These are phyloP conservation scores for Aureobasidium pullulans DNA, from an alignment of 2,329 filamentous ascomycete species.

Conservation along the genomic window DNA sequence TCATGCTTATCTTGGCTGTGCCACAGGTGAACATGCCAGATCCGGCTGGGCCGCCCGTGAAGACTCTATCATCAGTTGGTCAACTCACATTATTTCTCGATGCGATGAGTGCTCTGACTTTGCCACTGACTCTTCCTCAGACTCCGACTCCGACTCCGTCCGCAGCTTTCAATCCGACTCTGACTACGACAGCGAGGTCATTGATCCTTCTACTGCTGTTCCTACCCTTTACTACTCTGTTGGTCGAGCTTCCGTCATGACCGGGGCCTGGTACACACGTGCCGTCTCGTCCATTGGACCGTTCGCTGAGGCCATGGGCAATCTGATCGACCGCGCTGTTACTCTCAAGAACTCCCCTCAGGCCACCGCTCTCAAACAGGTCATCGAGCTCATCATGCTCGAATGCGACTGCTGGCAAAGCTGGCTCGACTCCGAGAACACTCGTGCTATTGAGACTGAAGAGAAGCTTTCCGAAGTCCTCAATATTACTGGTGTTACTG, in stretches of 20 bases:
- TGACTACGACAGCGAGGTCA: background rate
- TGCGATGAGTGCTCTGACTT: background rate
- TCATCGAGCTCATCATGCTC: background rate
- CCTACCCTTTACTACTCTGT: background rate
- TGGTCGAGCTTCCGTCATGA: background rate
- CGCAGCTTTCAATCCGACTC: background rate
- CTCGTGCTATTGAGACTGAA: background rate
- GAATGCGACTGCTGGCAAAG: background rate
- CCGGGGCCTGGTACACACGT: background rate
- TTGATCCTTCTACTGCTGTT: background rate
- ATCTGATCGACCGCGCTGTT: background rate
- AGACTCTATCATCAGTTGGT: background rate
- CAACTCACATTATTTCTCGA: background rate
- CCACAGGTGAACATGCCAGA: background rate
- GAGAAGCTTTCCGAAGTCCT: background rate
- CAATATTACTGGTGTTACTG: background rate
- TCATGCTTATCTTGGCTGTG: background rate
- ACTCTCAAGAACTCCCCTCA: background rate
- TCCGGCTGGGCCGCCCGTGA: background rate
- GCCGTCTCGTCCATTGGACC: background rate
- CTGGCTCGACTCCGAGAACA: background rate
- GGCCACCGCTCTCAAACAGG: background rate
- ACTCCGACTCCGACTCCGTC: background rate
- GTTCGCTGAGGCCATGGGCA: background rate
- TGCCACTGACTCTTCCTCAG: background rate